These are phyloP conservation scores for Kalmanozyma brasiliensis DNA, from an alignment of 1,284 basidiomycete species.

Conservation along the genomic window DNA sequence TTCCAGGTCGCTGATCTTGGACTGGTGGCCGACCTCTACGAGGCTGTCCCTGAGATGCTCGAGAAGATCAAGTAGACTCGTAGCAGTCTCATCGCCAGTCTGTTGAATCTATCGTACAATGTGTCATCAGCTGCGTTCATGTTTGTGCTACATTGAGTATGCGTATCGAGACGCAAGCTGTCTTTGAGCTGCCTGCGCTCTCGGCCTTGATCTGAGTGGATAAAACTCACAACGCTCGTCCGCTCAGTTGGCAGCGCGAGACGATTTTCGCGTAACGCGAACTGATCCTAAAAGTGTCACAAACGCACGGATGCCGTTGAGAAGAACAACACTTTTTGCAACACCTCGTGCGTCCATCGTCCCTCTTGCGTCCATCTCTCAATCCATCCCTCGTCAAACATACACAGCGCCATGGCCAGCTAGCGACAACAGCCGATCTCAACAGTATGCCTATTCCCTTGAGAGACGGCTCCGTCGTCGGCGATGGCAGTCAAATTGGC, in stretches of 20 bases:
- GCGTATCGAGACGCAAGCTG: too few relatives aligned
- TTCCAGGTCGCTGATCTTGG: slow-evolving; percentile 98
- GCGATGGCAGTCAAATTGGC: slow-evolving; percentile 39
- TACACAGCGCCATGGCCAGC: slow-evolving; percentile 3
- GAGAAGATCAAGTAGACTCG: slow-evolving; percentile 44
- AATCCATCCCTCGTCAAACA: neutral
- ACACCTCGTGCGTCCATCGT: too few relatives aligned
- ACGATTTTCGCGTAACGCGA: slow-evolving; percentile 6
- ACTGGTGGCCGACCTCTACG: slow-evolving; percentile 76
- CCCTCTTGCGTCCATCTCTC: neutral
- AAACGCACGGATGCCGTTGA: slow-evolving; percentile 1
- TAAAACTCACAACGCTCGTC: too few relatives aligned
- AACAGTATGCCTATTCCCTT: slow-evolving; percentile 22
- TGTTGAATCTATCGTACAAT: too few relatives aligned
- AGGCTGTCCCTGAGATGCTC: slow-evolving; percentile 67
- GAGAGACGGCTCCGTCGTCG: slow-evolving; percentile 33
- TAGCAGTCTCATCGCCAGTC: neutral
- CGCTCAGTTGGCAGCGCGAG: too few relatives aligned
- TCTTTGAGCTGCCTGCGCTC: too few relatives aligned
- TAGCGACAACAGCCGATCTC: neutral
- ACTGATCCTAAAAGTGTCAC: slow-evolving; percentile 1
- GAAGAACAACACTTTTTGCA: slow-evolving; percentile 1
- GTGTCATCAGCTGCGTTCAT: too few relatives aligned
- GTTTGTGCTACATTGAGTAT: too few relatives aligned
- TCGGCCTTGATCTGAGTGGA: too few relatives aligned